Evolutionary conservation across 2,329 filamentous ascomycete genomes (phyloP).

Genomic region (Microcyclospora tardicrescens): DNA sequence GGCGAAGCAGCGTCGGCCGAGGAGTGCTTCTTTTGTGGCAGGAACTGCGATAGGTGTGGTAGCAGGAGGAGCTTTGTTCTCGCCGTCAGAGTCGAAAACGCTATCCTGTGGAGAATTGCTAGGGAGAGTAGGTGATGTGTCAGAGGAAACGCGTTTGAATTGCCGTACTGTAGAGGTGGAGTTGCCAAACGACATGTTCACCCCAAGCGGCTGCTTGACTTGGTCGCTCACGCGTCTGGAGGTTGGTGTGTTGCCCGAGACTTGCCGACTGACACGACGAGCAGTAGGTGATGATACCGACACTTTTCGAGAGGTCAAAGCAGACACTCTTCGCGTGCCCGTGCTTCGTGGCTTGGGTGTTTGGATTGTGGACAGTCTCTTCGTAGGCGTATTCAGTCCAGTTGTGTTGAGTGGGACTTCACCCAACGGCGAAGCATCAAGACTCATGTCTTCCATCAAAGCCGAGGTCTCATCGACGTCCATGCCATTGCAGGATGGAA

Average conservation of each 20-base stretch:
- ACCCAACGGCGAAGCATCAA: conserved; percentile 31
- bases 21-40: conserved; percentile 60
- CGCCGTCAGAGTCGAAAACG: conserved; percentile 37
- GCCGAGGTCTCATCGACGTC: conserved; percentile 24
- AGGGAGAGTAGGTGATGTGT: conserved; percentile 8
- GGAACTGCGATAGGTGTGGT: conserved; percentile 9
- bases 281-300: conserved; percentile 22
- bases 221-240: conserved; percentile 28
- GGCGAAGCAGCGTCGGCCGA: conserved; percentile 69
- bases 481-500: conserved; percentile 27
- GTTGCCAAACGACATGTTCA: conserved; percentile 90
- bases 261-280: conserved; percentile 19
- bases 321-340: conserved; percentile 25
- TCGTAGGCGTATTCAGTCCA: conserved; percentile 10
- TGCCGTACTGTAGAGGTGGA: conserved; percentile 81
- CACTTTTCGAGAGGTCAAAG: conserved; percentile 25
- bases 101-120: conserved; percentile 16
- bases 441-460: conserved; percentile 29
- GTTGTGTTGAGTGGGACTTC: conserved; percentile 13
- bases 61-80: conserved; percentile 47
- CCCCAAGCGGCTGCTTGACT: conserved; percentile 64
- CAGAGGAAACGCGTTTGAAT: conserved; percentile 68
- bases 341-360: conserved; percentile 20
- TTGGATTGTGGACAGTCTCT: conserved; percentile 24
- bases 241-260: conserved; percentile 28